Percentiles rank a stretch among this genome's conserved stretches.
Conservation (phyloP, 2,329 filamentous ascomycete genomes). For the Lojkania enalia region DNA sequence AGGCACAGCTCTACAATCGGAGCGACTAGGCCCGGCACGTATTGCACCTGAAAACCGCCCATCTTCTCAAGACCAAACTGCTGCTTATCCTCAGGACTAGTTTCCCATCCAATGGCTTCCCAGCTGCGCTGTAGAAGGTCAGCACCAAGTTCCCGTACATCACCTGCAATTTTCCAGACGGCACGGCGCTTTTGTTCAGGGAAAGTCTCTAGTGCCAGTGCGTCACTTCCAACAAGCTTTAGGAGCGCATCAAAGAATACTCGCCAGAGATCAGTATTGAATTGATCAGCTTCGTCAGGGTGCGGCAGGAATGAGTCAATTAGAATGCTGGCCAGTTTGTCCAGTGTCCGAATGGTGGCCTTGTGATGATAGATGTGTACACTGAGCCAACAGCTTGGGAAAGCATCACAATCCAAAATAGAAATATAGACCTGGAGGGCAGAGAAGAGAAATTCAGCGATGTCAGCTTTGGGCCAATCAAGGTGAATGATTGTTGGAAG, state of each 20-base stretch:
- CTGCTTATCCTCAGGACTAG: constrained; percentile 73
- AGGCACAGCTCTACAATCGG: constrained; percentile 93
- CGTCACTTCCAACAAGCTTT: constrained; percentile 85
- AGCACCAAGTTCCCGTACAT: constrained; percentile 89
- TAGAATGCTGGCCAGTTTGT: constrained; percentile 78
- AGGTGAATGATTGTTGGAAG: constrained; percentile 74
- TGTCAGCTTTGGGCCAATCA: constrained; percentile 73
- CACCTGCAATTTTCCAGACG: constrained; percentile 98
- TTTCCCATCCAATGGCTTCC: constrained; percentile 97
- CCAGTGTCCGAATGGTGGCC: constrained; percentile 81
- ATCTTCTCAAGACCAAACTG: constrained; percentile 80
- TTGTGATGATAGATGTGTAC: constrained; percentile 92
- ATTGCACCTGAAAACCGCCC: constrained; percentile 97
- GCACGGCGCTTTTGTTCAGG: constrained; percentile 94
- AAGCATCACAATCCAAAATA: constrained; percentile 85
- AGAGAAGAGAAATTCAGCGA: constrained; percentile 74
- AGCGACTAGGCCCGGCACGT: constrained; percentile 87
- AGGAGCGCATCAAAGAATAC: constrained; percentile 88
- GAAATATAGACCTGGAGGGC: constrained; percentile 84
- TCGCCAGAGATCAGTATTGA: constrained; percentile 94
- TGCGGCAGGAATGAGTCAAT: constrained; percentile 83
- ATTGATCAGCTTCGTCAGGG: constrained; percentile 86
- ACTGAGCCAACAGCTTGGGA: constrained; percentile 87
- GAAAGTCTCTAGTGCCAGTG: constrained; percentile 89
- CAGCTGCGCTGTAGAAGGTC: constrained; percentile 82